phyloP scores from a whole-genome alignment of 441 rosid genomes.

The Pelargonium cotyledonis region DNA sequence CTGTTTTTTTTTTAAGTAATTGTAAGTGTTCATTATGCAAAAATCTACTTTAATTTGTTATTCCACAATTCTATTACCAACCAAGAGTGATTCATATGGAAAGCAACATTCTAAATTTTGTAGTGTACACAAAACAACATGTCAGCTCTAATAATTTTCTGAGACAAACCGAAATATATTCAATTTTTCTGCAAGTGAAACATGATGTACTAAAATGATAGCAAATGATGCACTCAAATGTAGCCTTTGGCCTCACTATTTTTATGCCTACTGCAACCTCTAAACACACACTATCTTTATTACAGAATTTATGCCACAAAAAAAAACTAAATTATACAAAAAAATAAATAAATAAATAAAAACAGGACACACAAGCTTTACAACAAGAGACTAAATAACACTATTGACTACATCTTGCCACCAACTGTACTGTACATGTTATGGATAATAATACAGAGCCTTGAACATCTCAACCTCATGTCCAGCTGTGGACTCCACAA shows the following conservation, averaged over 20 bases:
- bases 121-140: too few species aligned
- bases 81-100: too few species aligned
- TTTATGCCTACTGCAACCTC: background rate
- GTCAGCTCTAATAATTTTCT: too few species aligned
- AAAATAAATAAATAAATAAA: background rate
- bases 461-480: background rate
- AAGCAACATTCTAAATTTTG: too few species aligned
- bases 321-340: background rate
- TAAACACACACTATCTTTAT: background rate
- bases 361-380: background rate
- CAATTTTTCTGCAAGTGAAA: too few species aligned
- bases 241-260: background rate
- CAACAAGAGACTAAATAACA: background rate
- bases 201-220: too few species aligned
- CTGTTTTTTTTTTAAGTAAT: too few species aligned
- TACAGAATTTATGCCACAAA: background rate
- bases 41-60: too few species aligned
- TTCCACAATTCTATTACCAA: too few species aligned
- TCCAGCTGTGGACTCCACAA: background rate
- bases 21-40: too few species aligned
- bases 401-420: background rate
- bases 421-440: constrained; percentile 4
- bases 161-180: too few species aligned
- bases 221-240: background rate
- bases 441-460: constrained; percentile 1